Conservation (phyloP, 768 basidiomycete species). For the Hemileccinum impolitum region DNA sequence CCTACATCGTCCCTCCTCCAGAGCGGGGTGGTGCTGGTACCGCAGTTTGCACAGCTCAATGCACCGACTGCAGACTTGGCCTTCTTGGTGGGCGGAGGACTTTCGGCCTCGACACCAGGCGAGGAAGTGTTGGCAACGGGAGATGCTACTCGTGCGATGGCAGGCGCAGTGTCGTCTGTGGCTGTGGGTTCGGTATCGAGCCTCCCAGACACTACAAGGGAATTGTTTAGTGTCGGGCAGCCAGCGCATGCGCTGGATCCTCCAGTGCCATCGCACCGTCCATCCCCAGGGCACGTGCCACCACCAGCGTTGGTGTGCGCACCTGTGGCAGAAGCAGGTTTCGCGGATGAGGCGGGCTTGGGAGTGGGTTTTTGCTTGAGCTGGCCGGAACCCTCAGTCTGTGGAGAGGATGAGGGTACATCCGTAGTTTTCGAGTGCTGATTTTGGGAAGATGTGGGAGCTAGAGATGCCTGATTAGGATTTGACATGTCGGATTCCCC, state of each 20-base stretch:
- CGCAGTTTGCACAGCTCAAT: constrained; percentile 83
- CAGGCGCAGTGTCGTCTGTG: constrained; percentile 20
- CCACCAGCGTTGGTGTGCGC: constrained; percentile 30
- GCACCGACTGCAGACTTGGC: constrained; percentile 57
- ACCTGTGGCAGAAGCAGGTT: constrained; percentile 29
- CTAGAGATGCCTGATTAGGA: constrained; percentile 34
- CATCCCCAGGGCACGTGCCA: constrained; percentile 97
- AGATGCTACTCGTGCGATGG: constrained; percentile 19
- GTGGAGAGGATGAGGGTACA: constrained; percentile 25
- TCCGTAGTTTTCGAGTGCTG: constrained; percentile 31
- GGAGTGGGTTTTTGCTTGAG: constrained; percentile 25
- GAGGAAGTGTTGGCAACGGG: constrained; percentile 36
- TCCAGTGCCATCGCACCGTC: constrained; percentile 95
- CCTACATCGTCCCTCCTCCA: constrained; percentile 90
- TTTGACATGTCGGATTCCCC: constrained; percentile 35
- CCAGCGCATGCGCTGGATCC: constrained; percentile 91
- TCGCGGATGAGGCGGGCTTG: constrained; percentile 26
- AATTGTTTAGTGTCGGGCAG: constrained; percentile 96
- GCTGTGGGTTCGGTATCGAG: constrained; percentile 36
- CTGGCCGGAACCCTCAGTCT: constrained; percentile 23
- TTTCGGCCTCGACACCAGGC: constrained; percentile 27
- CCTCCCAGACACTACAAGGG: constrained; percentile 45
- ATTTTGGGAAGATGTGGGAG: constrained; percentile 30
- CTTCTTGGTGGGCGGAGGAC: constrained; percentile 32
- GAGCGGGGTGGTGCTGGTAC: constrained; percentile 83